These are phyloP conservation scores for Barbatosphaeria neglecta DNA, from an alignment of 495 filamentous ascomycete species.

Conservation along the genomic window DNA sequence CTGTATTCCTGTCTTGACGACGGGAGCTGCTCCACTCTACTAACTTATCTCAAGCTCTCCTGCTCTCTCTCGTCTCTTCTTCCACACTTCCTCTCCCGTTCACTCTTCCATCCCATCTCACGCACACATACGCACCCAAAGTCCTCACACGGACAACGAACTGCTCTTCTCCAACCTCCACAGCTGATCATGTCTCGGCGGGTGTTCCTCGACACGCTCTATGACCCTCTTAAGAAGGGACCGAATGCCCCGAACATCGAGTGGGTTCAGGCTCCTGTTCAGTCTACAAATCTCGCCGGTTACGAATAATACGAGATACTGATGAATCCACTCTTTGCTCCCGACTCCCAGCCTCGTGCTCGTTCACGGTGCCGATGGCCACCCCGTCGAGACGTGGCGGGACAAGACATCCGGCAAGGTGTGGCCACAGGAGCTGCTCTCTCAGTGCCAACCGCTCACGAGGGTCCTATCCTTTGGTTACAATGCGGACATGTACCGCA, in stretches of 20 bases:
- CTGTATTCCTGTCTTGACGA: too few relatives aligned
- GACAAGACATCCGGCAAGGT: not conserved
- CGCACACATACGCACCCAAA: too few relatives aligned
- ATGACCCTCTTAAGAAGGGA: not conserved
- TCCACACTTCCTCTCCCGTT: not conserved
- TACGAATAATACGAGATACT: not conserved
- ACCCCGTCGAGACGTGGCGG: slow-evolving; percentile 1
- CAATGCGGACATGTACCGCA: slow-evolving; percentile 6
- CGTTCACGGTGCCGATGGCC: slow-evolving; percentile 3
- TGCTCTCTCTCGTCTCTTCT: too few relatives aligned
- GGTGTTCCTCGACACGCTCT: not conserved
- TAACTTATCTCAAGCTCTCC: too few relatives aligned
- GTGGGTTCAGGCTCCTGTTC: not conserved
- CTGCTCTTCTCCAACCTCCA: not conserved
- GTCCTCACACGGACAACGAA: not conserved
- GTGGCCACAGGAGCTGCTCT: slow-evolving; percentile 4
- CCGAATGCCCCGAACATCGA: not conserved
- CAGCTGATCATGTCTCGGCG: not conserved
- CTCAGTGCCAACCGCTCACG: not conserved
- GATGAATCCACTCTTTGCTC: not conserved
- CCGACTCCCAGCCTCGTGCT: slow-evolving; percentile 2
- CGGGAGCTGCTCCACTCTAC: too few relatives aligned
- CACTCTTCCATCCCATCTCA: too few relatives aligned
- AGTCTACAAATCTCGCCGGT: not conserved
- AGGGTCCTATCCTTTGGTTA: slow-evolving; percentile 7